Percentiles rank a stretch among this genome's conserved stretches.
Conservation (phyloP, 805 yeast genomes). For the Barnettozyma salicaria region DNA sequence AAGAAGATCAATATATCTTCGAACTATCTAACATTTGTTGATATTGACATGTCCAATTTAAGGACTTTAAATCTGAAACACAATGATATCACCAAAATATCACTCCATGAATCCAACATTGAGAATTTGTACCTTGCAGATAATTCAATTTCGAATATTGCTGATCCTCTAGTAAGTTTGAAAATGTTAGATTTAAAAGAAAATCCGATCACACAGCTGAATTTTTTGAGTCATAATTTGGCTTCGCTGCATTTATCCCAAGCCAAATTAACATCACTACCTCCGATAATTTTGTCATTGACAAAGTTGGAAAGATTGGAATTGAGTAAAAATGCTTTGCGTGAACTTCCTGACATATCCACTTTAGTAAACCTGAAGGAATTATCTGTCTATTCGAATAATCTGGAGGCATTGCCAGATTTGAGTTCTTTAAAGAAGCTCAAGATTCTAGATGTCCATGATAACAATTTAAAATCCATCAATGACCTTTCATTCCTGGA, state of each 20-base stretch:
- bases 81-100: conserved; percentile 45
- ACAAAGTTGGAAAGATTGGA: conserved; percentile 66
- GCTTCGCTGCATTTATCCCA: conserved; percentile 71
- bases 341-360: conserved; percentile 68
- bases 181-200: conserved; percentile 68
- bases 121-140: conserved; percentile 72
- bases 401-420: conserved; percentile 63
- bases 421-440: conserved; percentile 56
- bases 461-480: conserved; percentile 69
- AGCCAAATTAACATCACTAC: conserved; percentile 75
- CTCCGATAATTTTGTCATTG: conserved; percentile 55
- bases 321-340: conserved; percentile 77
- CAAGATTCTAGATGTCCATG: conserved; percentile 70
- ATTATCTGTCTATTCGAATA: conserved; percentile 69
- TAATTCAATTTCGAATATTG: conserved; percentile 67
- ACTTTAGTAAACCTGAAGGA: conserved; percentile 51
- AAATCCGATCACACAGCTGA: conserved; percentile 76
- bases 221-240: conserved; percentile 47
- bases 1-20: conserved; percentile 71
- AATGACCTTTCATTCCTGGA: conserved; percentile 41
- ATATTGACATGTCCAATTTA: conserved; percentile 44
- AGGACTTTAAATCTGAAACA: conserved; percentile 73
- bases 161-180: conserved; percentile 54
- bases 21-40: conserved; percentile 44
- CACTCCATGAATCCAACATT: conserved; percentile 43